These are phyloP conservation scores for Cinnamomum micranthum DNA, from an alignment of 164 flowering plant species.

Conservation along the genomic window DNA sequence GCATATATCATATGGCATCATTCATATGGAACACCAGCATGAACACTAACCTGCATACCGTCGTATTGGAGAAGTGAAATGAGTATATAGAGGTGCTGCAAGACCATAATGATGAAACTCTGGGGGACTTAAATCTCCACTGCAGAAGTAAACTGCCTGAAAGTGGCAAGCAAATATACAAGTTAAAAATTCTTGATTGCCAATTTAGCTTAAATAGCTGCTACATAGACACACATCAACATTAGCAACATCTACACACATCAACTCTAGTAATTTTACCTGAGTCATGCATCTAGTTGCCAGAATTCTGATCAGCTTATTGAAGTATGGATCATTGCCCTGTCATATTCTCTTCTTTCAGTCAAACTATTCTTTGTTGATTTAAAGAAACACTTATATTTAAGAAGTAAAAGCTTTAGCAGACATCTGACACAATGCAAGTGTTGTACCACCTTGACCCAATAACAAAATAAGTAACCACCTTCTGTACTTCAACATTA, in stretches of 20 bases:
- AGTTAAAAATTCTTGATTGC: conserved; percentile 4
- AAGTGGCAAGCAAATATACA: conserved; percentile 6
- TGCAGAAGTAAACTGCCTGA: conserved; percentile 97
- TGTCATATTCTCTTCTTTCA: conserved; percentile 17
- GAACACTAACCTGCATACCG: conserved; percentile 78
- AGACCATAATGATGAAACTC: conserved; percentile 95
- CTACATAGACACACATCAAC: not conserved
- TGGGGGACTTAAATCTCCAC: conserved; percentile 93
- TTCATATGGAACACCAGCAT: not conserved
- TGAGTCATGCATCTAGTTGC: conserved; percentile 99
- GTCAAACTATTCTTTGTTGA: not conserved
- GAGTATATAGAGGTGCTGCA: conserved; percentile 89
- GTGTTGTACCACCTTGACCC: not conserved
- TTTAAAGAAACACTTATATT: too few species aligned
- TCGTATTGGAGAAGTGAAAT: conserved; percentile 96
- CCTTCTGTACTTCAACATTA: not conserved
- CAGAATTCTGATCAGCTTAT: conserved; percentile 85
- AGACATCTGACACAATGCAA: too few species aligned
- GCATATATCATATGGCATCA: not conserved
- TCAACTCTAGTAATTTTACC: conserved; percentile 36
- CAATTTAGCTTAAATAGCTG: not conserved
- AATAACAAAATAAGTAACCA: not conserved
- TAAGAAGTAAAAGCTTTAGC: too few species aligned
- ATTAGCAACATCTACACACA: not conserved
- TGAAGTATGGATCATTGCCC: conserved; percentile 97